Evolutionary conservation across 1,139 yeast genomes (phyloP).

Genomic region (Candida tetrigidarum): DNA sequence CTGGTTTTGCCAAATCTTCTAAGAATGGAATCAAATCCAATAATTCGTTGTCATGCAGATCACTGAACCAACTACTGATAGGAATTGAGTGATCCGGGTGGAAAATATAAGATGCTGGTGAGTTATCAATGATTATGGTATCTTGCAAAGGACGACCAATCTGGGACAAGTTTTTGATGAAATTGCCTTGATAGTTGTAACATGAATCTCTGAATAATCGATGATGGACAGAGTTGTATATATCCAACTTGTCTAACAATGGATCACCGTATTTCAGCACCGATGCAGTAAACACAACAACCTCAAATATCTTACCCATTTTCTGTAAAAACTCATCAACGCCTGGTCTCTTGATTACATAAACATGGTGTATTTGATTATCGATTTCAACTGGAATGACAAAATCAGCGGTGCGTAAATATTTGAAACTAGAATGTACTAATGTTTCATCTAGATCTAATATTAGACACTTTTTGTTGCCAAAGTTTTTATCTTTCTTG

Average conservation of each 20-base stretch:
- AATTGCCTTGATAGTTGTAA: conserved; percentile 78
- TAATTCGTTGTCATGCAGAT: conserved; percentile 94
- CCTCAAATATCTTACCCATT: conserved; percentile 89
- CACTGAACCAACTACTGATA: conserved; percentile 98
- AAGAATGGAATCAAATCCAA: conserved; percentile 89
- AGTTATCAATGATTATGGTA: conserved; percentile 89
- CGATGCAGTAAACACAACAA: conserved; percentile 96
- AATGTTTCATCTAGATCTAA: conserved; percentile 95
- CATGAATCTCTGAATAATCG: conserved; percentile 84
- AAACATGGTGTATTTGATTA: conserved; percentile 89
- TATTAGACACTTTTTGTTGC: conserved; percentile 80
- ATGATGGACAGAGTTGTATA: conserved; percentile 77
- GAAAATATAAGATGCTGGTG: conserved; percentile 95
- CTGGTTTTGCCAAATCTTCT: conserved; percentile 72
- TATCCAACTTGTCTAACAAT: conserved; percentile 82
- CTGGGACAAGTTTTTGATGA: conserved; percentile 90
- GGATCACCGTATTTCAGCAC: conserved; percentile 98
- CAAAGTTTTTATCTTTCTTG: conserved; percentile 31
- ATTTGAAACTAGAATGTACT: conserved; percentile 94
- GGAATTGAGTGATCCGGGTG: conserved; percentile 99
- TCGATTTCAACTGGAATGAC: conserved; percentile 89
- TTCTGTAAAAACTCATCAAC: conserved; percentile 88
- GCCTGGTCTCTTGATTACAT: conserved; percentile 96
- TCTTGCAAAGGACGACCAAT: conserved; percentile 91
- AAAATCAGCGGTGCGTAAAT: conserved; percentile 90